A percentile compares a stretch with the other conserved stretches of the same genome.
Evolutionary conservation across 2,329 filamentous ascomycete species (phyloP).

Genomic region (Stagonosporopsis tanaceti): DNA sequence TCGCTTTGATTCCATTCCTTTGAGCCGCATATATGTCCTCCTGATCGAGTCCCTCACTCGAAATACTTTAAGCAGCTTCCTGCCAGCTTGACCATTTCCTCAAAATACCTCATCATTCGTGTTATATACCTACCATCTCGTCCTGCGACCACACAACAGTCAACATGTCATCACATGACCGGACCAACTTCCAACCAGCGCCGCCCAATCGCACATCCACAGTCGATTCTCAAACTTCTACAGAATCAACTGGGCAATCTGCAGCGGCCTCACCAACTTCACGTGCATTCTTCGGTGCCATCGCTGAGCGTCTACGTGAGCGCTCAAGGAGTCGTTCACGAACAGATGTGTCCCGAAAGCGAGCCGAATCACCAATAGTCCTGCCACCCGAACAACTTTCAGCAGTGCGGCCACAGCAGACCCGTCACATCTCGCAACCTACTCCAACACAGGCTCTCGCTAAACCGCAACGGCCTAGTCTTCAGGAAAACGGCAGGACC

Average conservation of each 20-base stretch:
- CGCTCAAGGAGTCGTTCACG: slow-evolving; percentile 47
- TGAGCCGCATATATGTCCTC: slow-evolving; percentile 39
- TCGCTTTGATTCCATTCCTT: slow-evolving; percentile 22
- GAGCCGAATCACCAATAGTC: slow-evolving; percentile 43
- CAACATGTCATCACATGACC: slow-evolving; percentile 36
- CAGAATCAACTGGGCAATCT: slow-evolving; percentile 32
- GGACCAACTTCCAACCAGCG: slow-evolving; percentile 37
- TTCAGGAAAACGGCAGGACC: slow-evolving; percentile 33
- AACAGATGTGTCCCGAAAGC: slow-evolving; percentile 31
- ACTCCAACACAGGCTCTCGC: slow-evolving; percentile 19
- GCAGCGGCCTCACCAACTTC: slow-evolving; percentile 38
- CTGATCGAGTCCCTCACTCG: neutral
- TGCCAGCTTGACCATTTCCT: neutral
- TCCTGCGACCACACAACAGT: neutral
- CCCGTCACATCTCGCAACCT: slow-evolving; percentile 26
- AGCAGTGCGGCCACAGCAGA: slow-evolving; percentile 19
- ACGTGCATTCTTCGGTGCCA: slow-evolving; percentile 48
- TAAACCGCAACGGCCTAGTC: slow-evolving; percentile 33
- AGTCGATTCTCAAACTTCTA: slow-evolving; percentile 37
- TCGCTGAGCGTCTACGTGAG: slow-evolving; percentile 44
- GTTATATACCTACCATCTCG: neutral
- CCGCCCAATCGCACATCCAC: slow-evolving; percentile 44
- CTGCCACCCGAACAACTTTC: slow-evolving; percentile 39
- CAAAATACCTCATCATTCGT: neutral
- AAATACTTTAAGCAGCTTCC: slow-evolving; percentile 17